Conservation (phyloP, 176 grass and related monocot genomes). For the Typha latifolia region DNA sequence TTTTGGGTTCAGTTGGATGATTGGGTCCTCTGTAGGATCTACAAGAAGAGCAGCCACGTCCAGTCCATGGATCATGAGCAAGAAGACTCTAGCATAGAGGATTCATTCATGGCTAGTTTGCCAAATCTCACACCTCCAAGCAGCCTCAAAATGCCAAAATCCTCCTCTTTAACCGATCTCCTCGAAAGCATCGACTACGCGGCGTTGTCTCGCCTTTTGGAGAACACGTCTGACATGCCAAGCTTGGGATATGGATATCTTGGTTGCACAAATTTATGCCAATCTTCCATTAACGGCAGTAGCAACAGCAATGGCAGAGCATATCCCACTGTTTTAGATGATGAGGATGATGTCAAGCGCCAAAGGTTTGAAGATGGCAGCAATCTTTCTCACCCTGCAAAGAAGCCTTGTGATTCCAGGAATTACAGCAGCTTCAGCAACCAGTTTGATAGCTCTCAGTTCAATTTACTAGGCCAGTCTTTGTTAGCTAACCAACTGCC, state of each 20-base stretch:
- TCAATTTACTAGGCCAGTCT: slow-evolving; percentile 22
- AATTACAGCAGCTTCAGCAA: neutral
- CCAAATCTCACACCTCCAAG: neutral
- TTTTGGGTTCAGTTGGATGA: slow-evolving; percentile 47
- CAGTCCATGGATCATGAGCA: slow-evolving; percentile 20
- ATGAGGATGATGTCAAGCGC: slow-evolving; percentile 6
- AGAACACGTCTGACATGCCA: neutral
- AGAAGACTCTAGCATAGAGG: slow-evolving; percentile 29
- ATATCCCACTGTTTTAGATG: neutral
- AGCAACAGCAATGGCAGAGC: neutral
- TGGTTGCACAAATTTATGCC: slow-evolving; percentile 14
- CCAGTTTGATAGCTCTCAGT: slow-evolving; percentile 17
- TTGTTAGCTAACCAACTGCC: slow-evolving; percentile 24
- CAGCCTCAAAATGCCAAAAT: slow-evolving; percentile 17
- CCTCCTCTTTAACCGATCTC: slow-evolving; percentile 47
- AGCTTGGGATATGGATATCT: neutral
- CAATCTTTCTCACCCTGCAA: neutral
- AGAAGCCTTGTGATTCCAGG: neutral
- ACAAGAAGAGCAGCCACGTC: slow-evolving; percentile 43
- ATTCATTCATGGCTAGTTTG: slow-evolving; percentile 3
- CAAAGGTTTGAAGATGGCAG: slow-evolving; percentile 1
- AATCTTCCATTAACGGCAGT: neutral
- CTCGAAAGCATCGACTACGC: slow-evolving; percentile 37
- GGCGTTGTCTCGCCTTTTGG: slow-evolving; percentile 29
- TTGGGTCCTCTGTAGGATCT: slow-evolving; percentile 72